Evolutionary conservation across 2,329 filamentous ascomycete species (phyloP).

Genomic region (Fusarium concolor): DNA sequence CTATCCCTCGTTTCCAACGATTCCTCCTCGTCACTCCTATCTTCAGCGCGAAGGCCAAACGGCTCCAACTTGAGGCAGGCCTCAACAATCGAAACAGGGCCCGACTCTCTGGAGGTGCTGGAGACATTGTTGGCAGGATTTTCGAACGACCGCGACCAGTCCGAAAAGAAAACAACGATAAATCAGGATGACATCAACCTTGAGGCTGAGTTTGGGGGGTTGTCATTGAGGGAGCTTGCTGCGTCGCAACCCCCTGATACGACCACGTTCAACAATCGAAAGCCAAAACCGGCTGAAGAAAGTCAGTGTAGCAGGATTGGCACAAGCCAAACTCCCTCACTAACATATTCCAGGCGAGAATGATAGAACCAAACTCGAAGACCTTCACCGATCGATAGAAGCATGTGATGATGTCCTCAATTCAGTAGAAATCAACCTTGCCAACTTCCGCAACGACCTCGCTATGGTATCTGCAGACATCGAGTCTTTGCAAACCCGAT

Average conservation of each 20-base stretch:
- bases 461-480: conserved; percentile 95
- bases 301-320: conserved; percentile 63
- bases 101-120: conserved; percentile 79
- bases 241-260: conserved; percentile 47
- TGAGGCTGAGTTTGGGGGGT: conserved; percentile 81
- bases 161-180: conserved; percentile 45
- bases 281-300: conserved; percentile 74
- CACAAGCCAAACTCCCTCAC: not conserved
- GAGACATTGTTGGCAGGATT: conserved; percentile 57
- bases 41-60: conserved; percentile 72
- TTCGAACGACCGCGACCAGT: conserved; percentile 26
- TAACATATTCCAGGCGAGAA: conserved; percentile 69
- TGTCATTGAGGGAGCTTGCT: conserved; percentile 81
- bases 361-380: conserved; percentile 87
- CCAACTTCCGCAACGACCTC: conserved; percentile 92
- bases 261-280: conserved; percentile 52
- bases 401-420: conserved; percentile 93
- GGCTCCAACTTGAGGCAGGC: conserved; percentile 75
- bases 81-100: conserved; percentile 62
- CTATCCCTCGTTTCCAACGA: conserved; percentile 82
- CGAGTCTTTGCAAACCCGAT: conserved; percentile 89
- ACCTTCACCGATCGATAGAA: conserved; percentile 87
- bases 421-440: conserved; percentile 92
- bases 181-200: conserved; percentile 67
- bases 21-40: conserved; percentile 79